These are phyloP conservation scores for Cylindrotheca fusiformis DNA, from an alignment of 108 stramenopile species.

Conservation along the genomic window DNA sequence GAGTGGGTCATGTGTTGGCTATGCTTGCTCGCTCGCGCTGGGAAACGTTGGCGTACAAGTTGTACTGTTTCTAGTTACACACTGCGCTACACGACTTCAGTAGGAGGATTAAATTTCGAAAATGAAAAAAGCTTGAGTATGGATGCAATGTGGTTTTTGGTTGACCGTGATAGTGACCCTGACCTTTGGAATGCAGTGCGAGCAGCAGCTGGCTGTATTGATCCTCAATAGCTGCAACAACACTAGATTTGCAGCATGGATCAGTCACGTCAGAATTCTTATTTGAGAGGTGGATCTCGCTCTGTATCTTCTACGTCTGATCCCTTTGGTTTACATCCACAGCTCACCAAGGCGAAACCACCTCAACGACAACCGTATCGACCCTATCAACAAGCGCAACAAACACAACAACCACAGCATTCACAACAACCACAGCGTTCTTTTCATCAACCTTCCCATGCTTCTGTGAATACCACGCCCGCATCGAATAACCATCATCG, in stretches of 20 bases:
- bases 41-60: not conserved
- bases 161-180: no score
- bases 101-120: no score
- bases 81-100: no score
- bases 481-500: constrained; percentile 9
- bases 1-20: no score
- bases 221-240: not conserved
- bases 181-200: not conserved
- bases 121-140: no score
- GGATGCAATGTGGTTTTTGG: no score
- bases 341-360: constrained; percentile 8
- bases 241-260: not conserved
- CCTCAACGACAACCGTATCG: constrained; percentile 8
- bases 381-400: not conserved
- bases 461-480: constrained; percentile 13
- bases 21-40: not conserved
- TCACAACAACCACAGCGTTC: constrained; percentile 8
- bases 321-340: constrained; percentile 25
- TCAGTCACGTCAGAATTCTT: not conserved
- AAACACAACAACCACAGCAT: constrained; percentile 1
- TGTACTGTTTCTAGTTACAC: not conserved
- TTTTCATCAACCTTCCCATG: not conserved
- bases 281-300: constrained; percentile 9
- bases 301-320: constrained; percentile 18
- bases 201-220: not conserved